phyloP scores from a whole-genome alignment of 164 flowering plant genomes.

The Aristolochia fimbriata region DNA sequence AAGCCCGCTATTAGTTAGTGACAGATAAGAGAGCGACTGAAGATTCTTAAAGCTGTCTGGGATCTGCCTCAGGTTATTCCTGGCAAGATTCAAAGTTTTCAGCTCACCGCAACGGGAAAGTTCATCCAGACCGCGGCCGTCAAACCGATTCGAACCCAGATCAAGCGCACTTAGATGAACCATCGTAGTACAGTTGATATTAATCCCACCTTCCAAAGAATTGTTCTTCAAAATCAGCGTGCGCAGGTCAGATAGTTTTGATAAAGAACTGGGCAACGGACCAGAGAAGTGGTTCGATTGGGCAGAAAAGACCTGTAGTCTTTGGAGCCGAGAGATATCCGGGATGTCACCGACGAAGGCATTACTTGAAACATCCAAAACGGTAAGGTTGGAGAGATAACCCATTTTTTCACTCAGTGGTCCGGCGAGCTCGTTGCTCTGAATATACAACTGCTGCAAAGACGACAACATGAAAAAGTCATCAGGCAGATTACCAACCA shows the following conservation, averaged over 20 bases:
- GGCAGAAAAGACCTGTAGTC: constrained; percentile 42
- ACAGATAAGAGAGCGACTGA: constrained; percentile 14
- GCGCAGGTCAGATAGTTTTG: constrained; percentile 35
- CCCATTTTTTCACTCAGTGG: constrained; percentile 39
- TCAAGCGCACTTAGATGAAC: constrained; percentile 8
- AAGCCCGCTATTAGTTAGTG: constrained; percentile 17
- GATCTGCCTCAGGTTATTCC: constrained; percentile 17
- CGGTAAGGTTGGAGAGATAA: constrained; percentile 51
- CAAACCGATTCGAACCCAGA: constrained; percentile 14
- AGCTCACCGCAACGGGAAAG: constrained; percentile 14
- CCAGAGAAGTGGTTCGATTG: constrained; percentile 58
- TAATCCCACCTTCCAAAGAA: constrained; percentile 38
- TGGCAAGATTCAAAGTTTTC: constrained; percentile 15
- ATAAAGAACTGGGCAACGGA: constrained; percentile 43
- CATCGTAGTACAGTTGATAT: constrained; percentile 9
- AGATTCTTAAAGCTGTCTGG: constrained; percentile 14
- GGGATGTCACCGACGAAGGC: constrained; percentile 46
- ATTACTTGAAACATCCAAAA: constrained; percentile 35
- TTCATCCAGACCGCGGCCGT: constrained; percentile 9
- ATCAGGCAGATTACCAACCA: constrained; percentile 51
- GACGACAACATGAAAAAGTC: constrained; percentile 33
- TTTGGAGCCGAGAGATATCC: constrained; percentile 43
- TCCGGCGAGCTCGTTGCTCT: constrained; percentile 52
- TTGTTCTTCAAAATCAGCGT: constrained; percentile 72
- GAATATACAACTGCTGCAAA: constrained; percentile 45